Evolutionary conservation across 768 basidiomycete species (phyloP).

Genomic region (Cubamyces sp.): DNA sequence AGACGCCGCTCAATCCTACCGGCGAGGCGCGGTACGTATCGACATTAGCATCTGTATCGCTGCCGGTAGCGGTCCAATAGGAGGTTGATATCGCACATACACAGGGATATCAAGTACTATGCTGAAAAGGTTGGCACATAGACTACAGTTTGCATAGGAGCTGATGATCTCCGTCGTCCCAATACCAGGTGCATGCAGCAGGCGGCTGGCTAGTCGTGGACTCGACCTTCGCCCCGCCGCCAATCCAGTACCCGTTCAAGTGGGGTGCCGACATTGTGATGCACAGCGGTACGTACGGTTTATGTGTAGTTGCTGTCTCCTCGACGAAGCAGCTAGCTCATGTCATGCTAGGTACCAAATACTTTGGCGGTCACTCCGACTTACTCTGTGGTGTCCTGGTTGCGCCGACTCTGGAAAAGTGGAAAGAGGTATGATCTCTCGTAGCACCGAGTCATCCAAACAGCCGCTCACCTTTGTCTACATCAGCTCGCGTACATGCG

Average conservation of each 20-base stretch:
- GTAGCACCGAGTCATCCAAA: no score
- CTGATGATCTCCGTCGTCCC: no score
- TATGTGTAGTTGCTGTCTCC: not conserved
- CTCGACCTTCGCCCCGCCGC: constrained; percentile 88
- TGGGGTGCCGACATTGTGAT: constrained; percentile 79
- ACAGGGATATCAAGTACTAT: constrained; percentile 76
- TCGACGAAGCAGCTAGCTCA: not conserved
- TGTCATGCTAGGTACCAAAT: constrained; percentile 66
- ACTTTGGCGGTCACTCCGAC: constrained; percentile 88
- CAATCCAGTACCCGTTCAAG: constrained; percentile 85
- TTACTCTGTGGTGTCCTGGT: constrained; percentile 78
- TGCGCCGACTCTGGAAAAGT: constrained; percentile 66
- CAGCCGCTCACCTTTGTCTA: no score
- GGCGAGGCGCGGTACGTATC: constrained; percentile 64
- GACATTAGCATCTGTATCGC: no score
- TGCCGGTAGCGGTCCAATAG: no score
- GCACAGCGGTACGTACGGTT: constrained; percentile 55
- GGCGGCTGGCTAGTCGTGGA: constrained; percentile 78
- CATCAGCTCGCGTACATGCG: constrained; percentile 67
- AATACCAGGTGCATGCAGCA: constrained; percentile 63
- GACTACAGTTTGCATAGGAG: no score
- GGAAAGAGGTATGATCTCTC: constrained; percentile 50
- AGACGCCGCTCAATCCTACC: constrained; percentile 87
- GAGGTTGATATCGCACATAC: not conserved
- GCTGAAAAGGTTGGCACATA: no score